These are phyloP conservation scores for Phylloboletellus chloephorus DNA, from an alignment of 1,284 basidiomycete species.

Conservation along the genomic window DNA sequence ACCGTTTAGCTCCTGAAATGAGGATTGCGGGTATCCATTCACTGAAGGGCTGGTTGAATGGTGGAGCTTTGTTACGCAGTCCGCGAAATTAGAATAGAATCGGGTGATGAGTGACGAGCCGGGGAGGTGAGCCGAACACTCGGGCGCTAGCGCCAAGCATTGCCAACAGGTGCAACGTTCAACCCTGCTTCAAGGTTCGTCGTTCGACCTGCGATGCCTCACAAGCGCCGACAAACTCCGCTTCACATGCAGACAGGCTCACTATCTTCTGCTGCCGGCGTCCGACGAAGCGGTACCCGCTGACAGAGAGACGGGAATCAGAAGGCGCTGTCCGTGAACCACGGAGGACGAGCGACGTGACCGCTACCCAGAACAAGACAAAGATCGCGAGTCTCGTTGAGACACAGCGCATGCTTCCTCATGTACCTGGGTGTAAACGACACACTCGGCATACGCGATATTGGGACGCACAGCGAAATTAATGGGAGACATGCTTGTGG, in stretches of 20 bases:
- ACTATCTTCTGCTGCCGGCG: slow-evolving; percentile 34
- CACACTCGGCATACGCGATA: slow-evolving; percentile 28
- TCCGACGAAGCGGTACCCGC: slow-evolving; percentile 36
- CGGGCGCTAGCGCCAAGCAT: background rate
- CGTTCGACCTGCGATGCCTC: slow-evolving; percentile 26
- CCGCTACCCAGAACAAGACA: background rate
- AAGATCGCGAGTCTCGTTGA: slow-evolving; percentile 26
- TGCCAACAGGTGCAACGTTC: too few relatives aligned
- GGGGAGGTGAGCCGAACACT: background rate
- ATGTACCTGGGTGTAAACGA: too few relatives aligned
- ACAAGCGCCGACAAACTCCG: slow-evolving; percentile 37
- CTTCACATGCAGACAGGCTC: slow-evolving; percentile 35
- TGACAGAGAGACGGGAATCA: slow-evolving; percentile 31
- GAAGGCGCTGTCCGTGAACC: slow-evolving; percentile 35
- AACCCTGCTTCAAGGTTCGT: too few relatives aligned
- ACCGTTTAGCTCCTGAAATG: slow-evolving; percentile 2
- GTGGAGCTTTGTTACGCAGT: slow-evolving; percentile 22
- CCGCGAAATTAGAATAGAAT: background rate
- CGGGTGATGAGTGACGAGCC: background rate
- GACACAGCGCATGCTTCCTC: too few relatives aligned
- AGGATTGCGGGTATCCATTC: background rate
- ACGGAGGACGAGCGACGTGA: background rate
- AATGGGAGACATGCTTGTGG: too few relatives aligned
- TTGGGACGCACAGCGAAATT: background rate
- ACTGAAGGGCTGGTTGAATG: background rate